Conservation (phyloP, 2,329 filamentous ascomycete species). For the Rhinocladiella mackenziei region DNA sequence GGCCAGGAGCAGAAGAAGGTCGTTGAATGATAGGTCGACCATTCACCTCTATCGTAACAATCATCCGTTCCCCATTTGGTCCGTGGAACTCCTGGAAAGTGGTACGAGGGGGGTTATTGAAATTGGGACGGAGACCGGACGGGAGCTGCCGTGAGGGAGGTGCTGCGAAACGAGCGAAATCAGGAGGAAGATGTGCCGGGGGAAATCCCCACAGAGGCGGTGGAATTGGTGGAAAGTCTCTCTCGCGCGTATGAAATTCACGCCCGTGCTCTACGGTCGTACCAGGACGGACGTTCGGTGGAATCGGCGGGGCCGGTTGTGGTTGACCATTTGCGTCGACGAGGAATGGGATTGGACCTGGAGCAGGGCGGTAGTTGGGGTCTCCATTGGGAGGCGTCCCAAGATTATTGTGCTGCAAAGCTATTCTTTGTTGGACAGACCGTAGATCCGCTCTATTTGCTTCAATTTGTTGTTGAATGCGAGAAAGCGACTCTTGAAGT, state of each 20-base stretch:
- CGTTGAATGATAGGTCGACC: too few relatives aligned
- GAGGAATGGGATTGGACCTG: not conserved
- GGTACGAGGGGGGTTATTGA: too few relatives aligned
- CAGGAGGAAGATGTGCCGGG: too few relatives aligned
- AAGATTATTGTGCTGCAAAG: conserved; percentile 17
- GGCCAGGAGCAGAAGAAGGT: not conserved
- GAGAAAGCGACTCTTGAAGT: conserved; percentile 18
- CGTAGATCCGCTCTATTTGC: conserved; percentile 20
- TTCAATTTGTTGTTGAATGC: conserved; percentile 23
- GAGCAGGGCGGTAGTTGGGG: not conserved
- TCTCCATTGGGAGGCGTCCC: conserved; percentile 1
- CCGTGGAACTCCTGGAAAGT: too few relatives aligned
- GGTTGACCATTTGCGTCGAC: conserved; percentile 1
- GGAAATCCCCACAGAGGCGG: too few relatives aligned
- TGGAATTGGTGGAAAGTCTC: too few relatives aligned
- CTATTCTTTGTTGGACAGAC: conserved; percentile 23
- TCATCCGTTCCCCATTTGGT: not conserved
- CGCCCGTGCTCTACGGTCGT: not conserved
- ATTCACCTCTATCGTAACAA: too few relatives aligned
- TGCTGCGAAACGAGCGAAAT: too few relatives aligned
- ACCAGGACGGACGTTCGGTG: not conserved
- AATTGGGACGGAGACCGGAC: too few relatives aligned
- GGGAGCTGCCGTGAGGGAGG: too few relatives aligned
- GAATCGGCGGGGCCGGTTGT: not conserved
- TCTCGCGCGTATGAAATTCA: too few relatives aligned